A percentile compares a stretch with the other conserved stretches of the same genome.
phyloP scores from a whole-genome alignment of 257 asterid genomes.

The Capsicum chinense region DNA sequence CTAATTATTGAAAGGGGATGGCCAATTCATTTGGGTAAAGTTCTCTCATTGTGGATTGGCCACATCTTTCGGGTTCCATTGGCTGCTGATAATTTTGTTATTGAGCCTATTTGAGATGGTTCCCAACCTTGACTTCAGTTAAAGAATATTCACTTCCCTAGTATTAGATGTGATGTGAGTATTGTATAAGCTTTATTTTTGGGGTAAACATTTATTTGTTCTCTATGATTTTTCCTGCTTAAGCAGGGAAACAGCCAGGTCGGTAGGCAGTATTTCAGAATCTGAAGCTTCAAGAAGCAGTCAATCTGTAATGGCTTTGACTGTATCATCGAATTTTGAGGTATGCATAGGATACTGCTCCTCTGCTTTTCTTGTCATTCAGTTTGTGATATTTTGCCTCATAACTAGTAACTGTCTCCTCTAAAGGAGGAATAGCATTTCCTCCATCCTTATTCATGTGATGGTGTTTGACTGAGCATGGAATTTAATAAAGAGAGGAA shows the following conservation, averaged over 20 bases:
- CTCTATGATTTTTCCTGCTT: constrained; percentile 30
- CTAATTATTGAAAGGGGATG: not conserved
- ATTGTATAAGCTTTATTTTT: not conserved
- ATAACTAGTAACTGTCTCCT: not conserved
- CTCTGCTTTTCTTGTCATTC: constrained; percentile 17
- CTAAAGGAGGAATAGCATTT: not conserved
- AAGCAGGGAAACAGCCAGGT: constrained; percentile 74
- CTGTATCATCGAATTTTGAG: constrained; percentile 96
- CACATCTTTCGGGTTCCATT: constrained; percentile 1
- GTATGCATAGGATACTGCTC: constrained; percentile 43
- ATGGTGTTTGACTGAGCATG: not conserved
- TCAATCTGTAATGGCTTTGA: constrained; percentile 59
- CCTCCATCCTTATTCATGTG: not conserved
- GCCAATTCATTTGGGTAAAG: constrained; percentile 11
- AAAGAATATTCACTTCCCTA: not conserved
- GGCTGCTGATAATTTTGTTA: not conserved
- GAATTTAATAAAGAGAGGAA: not conserved
- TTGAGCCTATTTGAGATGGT: constrained; percentile 17
- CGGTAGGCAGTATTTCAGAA: constrained; percentile 61
- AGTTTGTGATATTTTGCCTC: constrained; percentile 24
- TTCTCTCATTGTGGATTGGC: constrained; percentile 18
- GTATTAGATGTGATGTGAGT: not conserved
- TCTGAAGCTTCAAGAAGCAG: constrained; percentile 67
- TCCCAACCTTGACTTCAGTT: constrained; percentile 9
- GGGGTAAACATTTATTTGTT: constrained; percentile 5